Percentiles rank a stretch among this genome's conserved stretches.
phyloP scores from a whole-genome alignment of 2,329 filamentous ascomycete genomes.

The Epichloe bromicola region DNA sequence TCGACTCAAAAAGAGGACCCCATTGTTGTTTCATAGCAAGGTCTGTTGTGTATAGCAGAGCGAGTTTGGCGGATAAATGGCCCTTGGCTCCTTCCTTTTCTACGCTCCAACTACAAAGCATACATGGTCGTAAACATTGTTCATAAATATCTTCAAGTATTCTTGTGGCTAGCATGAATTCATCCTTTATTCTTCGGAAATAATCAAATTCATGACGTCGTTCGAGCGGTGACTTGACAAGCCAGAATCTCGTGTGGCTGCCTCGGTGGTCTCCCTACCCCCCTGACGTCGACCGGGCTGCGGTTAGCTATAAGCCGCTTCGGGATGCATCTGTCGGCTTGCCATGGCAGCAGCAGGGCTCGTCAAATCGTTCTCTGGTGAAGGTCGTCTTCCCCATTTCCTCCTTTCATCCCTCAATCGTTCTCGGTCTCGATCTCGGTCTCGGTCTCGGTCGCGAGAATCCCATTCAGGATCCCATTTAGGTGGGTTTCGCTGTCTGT shows the following conservation, averaged over 20 bases:
- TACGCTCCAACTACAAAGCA: not conserved
- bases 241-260: not conserved
- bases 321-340: constrained; percentile 19
- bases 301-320: constrained; percentile 18
- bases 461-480: constrained; percentile 24
- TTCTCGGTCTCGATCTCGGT: constrained; percentile 11
- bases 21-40: not conserved
- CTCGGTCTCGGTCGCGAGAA: constrained; percentile 8
- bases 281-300: not conserved
- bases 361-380: constrained; percentile 17
- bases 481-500: constrained; percentile 25
- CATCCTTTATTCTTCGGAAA: not conserved
- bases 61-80: not conserved
- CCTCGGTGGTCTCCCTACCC: too few species aligned
- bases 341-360: constrained; percentile 21
- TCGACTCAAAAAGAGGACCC: too few species aligned
- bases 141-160: not conserved
- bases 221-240: too few species aligned
- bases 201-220: too few species aligned
- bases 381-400: constrained; percentile 22
- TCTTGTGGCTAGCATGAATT: not conserved
- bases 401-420: constrained; percentile 21
- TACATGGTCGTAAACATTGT: not conserved
- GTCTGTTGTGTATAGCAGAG: not conserved
- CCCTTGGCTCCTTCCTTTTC: not conserved